phyloP scores from a whole-genome alignment of 495 filamentous ascomycete species.

The Aspergillus funiculosus region DNA sequence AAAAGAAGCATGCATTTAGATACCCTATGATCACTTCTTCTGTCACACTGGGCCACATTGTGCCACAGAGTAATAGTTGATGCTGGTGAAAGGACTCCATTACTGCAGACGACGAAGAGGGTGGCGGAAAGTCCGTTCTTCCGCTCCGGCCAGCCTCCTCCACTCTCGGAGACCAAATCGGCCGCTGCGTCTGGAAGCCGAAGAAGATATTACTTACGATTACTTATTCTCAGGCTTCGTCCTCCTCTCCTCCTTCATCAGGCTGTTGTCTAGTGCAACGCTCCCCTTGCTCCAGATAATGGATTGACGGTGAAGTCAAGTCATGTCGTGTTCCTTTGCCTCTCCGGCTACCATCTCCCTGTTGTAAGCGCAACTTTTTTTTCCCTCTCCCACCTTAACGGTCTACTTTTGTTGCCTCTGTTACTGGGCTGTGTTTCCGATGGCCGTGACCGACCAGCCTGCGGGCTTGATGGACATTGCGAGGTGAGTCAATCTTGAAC shows the following conservation, averaged over 20 bases:
- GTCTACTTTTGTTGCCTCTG: background rate
- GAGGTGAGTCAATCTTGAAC: constrained; percentile 24
- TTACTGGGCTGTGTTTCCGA: constrained; percentile 12
- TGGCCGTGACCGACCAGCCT: constrained; percentile 40
- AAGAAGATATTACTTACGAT: constrained; percentile 1
- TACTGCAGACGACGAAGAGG: too few relatives aligned
- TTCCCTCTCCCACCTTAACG: too few relatives aligned
- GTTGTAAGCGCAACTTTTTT: constrained; percentile 7
- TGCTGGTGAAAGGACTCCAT: too few relatives aligned
- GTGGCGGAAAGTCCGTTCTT: constrained; percentile 13
- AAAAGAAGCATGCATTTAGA: too few relatives aligned
- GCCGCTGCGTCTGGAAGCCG: constrained; percentile 5
- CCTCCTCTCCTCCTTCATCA: too few relatives aligned
- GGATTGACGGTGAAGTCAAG: constrained; percentile 16
- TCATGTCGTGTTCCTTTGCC: constrained; percentile 20
- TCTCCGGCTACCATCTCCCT: background rate
- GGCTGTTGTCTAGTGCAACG: too few relatives aligned
- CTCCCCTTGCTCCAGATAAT: constrained; percentile 11
- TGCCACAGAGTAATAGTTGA: too few relatives aligned
- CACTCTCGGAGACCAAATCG: constrained; percentile 8
- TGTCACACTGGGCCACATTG: too few relatives aligned
- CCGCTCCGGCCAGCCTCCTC: constrained; percentile 20
- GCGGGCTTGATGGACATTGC: constrained; percentile 44
- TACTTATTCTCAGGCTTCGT: background rate
- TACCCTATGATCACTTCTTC: too few relatives aligned